Evolutionary conservation across 192 early-diverging fungal genomes (phyloP).

Genomic region (Paraglomus occultum): DNA sequence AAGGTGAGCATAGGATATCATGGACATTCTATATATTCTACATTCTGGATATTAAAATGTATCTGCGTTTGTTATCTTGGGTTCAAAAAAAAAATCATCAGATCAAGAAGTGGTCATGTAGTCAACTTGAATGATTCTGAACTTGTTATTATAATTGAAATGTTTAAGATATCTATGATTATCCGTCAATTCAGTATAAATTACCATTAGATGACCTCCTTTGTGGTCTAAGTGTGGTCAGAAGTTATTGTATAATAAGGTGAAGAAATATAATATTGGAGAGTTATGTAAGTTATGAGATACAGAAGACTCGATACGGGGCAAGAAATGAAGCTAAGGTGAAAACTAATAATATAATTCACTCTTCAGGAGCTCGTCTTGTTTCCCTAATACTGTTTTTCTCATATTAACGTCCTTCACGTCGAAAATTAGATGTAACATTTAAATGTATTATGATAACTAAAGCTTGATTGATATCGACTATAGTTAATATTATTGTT

Average conservation of each 20-base stretch:
- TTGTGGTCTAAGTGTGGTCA: constrained; percentile 58
- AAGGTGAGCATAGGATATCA: background rate
- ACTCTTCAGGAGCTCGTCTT: no score
- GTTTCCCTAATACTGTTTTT: no score
- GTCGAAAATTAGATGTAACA: no score
- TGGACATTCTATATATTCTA: background rate
- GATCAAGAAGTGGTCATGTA: constrained; percentile 48
- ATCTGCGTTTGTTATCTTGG: constrained; percentile 41
- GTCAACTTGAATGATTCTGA: constrained; percentile 55
- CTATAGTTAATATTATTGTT: no score
- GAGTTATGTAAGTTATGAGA: constrained; percentile 42
- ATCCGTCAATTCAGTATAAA: background rate
- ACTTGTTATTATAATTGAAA: constrained; percentile 53
- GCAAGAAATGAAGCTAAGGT: no score
- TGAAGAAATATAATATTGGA: constrained; percentile 59
- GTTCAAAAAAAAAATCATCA: constrained; percentile 53
- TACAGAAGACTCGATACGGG: no score
- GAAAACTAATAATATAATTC: no score
- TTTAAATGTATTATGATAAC: no score
- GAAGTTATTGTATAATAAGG: constrained; percentile 49
- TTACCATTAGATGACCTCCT: constrained; percentile 9
- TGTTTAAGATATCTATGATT: constrained; percentile 48
- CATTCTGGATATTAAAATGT: background rate
- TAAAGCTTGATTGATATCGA: no score
- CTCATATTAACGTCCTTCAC: no score